Base-by-base conservation (phyloP, 1,139 yeast species). In the Nadsonia starkeyi-henricii region DNA sequence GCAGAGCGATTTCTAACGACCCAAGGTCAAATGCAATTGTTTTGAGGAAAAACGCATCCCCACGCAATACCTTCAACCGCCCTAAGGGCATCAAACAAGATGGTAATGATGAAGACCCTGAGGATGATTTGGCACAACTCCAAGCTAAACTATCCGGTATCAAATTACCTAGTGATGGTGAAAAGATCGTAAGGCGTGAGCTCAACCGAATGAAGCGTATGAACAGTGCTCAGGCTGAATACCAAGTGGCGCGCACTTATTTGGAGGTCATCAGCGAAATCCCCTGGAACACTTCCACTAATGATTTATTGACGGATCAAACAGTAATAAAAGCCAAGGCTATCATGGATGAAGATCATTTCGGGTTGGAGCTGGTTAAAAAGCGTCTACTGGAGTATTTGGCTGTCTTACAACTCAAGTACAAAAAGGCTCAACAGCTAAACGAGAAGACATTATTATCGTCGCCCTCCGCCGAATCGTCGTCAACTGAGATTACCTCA, bases 321-420 rank as follows among this genome's bases (percentile, higher is more conserved):
- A 78, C 83, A 55, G 64, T 85, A 21, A 62, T 58, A 1, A 64
- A 63, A 13, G 94, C 95, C 0, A 72, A 73, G 51, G 62, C 65
- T 19, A 78, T 79, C 52, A 68, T 89, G 42, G 86, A 88, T 60
- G 72, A 71, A 36, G 96, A 86, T 56, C 96, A 89, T 65, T 85
- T 78, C 61, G 96, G 96, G 0, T 71, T 89, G 60, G 78, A 79
- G 51, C 78, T 81, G 53, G 95, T 86, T 47, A 89, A 89, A 63
- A 81, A 77, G 57, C 72, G 96, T 49, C 73, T 89, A 49, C 65
- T 88, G 45, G 95, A 89, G 61, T 86, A 85, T 59, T 68, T 85
- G 47, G 88, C 91, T 9, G 89, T 86, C 13, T 67, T 85, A 57
- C 81, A 84, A 54, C 69, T 85, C 42, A 75, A 81, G 49, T 26